Evolutionary conservation across 306 rosid species (phyloP).

Genomic region (Arachis stenosperma): DNA sequence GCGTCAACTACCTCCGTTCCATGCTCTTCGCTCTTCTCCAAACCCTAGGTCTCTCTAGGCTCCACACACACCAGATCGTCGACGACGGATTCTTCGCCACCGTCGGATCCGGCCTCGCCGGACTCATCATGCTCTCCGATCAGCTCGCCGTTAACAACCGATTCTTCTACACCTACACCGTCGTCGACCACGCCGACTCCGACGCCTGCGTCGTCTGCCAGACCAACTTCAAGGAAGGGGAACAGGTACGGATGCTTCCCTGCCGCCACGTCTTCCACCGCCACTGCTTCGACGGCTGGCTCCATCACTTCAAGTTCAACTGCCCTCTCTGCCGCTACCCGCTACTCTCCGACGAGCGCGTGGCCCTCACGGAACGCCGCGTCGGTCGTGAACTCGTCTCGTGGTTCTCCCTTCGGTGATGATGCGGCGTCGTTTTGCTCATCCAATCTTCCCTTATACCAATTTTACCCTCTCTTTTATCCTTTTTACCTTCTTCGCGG

Average conservation of each 20-base stretch:
- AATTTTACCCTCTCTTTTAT: slow-evolving; percentile 22
- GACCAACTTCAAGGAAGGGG: slow-evolving; percentile 52
- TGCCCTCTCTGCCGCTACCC: slow-evolving; percentile 89
- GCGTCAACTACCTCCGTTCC: slow-evolving; percentile 62
- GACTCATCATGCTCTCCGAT: slow-evolving; percentile 67
- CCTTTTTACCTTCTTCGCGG: neutral
- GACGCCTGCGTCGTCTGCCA: slow-evolving; percentile 71
- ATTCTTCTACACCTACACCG: slow-evolving; percentile 45
- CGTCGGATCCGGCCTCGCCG: slow-evolving; percentile 73
- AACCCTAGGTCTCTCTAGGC: slow-evolving; percentile 51
- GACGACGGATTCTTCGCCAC: slow-evolving; percentile 49
- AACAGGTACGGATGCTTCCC: slow-evolving; percentile 68
- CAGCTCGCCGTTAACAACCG: slow-evolving; percentile 64
- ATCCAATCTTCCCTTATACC: slow-evolving; percentile 14
- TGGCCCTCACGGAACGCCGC: slow-evolving; percentile 51
- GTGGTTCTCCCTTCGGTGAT: slow-evolving; percentile 66
- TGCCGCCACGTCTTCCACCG: slow-evolving; percentile 88
- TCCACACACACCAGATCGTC: slow-evolving; percentile 40
- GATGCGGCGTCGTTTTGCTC: slow-evolving; percentile 15
- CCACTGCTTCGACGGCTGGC: slow-evolving; percentile 84
- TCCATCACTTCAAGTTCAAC: slow-evolving; percentile 68
- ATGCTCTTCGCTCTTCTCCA: slow-evolving; percentile 49
- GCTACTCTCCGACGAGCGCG: slow-evolving; percentile 56
- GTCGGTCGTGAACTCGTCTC: slow-evolving; percentile 56
- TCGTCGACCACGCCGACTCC: neutral